A percentile compares a stretch with the other conserved stretches of the same genome.
These are phyloP conservation scores for Fagopyrum esculentum DNA, from an alignment of 148 eudicot genomes.

Conservation along the genomic window DNA sequence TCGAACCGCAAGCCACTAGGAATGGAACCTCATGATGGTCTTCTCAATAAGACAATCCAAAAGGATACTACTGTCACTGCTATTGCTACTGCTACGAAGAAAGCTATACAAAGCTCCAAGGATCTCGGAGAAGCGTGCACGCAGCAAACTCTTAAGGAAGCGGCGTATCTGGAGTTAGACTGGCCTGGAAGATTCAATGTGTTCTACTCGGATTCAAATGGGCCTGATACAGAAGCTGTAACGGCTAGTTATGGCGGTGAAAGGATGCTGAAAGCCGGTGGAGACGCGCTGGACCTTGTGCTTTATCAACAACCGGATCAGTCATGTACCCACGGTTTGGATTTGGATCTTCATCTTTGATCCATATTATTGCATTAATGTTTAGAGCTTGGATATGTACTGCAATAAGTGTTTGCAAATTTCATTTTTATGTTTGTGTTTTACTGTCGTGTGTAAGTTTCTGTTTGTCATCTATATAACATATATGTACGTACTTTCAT, in stretches of 20 bases:
- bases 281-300: neutral
- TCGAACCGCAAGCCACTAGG: neutral
- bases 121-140: neutral
- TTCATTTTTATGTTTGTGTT: neutral
- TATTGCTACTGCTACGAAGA: no score
- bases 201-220: neutral
- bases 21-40: neutral
- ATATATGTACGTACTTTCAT: neutral
- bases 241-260: neutral
- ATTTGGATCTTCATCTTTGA: constrained; percentile 10
- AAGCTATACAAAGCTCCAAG: neutral
- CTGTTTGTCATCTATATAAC: neutral
- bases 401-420: neutral
- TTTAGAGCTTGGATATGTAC: neutral
- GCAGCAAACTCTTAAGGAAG: neutral
- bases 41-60: neutral
- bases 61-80: neutral
- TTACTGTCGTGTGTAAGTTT: neutral
- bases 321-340: neutral
- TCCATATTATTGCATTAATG: neutral
- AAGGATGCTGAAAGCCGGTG: neutral
- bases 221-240: neutral
- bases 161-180: neutral
- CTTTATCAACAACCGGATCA: neutral
- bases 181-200: constrained; percentile 5